Base-by-base conservation (phyloP, 2,329 filamentous ascomycete species). In the Monilinia vaccinii-corymbosi region DNA sequence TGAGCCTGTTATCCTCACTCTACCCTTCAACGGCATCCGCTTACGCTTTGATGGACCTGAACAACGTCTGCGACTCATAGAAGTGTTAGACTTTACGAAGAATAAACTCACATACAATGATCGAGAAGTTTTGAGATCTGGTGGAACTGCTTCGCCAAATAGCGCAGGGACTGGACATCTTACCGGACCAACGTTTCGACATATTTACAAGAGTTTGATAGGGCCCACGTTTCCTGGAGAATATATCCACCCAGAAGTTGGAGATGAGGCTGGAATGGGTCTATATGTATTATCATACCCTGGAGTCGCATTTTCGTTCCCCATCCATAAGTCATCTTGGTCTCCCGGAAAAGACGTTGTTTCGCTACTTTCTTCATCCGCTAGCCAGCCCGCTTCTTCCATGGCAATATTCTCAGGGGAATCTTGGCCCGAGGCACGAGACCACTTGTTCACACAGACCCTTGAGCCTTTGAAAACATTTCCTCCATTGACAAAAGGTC, bases 181-280 rank as follows among this genome's bases (percentile, higher is more conserved):
- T 32, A 69, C 77, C 52, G 90, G 90, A 0, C 92, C 91, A 5
- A 87, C 83, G 18, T 96, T 96, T 72, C 82, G 87, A 62, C 90
- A 95, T 73, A 87, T 99, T 66, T 99, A 97, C 72, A 91, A 96
- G 69, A 86, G 89, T 57, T 79, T 97, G n/a, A 86, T 99, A 64
- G 94, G 94, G 0, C 92, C 92, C 21, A 95, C 93, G 0, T 97
- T 96, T 72, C 89, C 89, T 1, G 94, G 94, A 64, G 94, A 99
- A 77, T 99, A 93, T 70, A 81, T 96, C 42, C 81, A 87, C 10
- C 84, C 89, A 0, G 72, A 74, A 8, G 70, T 77, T 1, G 78
- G 77, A 3, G 75, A 78, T 40, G 76, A 78, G 46, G 78, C 79
- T 13, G 77, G 78, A 18, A 76, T 79, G 61, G 92, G 92, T 18